Base-by-base conservation (phyloP, 2,329 filamentous ascomycete species). In the Sclerotinia glacialis region DNA sequence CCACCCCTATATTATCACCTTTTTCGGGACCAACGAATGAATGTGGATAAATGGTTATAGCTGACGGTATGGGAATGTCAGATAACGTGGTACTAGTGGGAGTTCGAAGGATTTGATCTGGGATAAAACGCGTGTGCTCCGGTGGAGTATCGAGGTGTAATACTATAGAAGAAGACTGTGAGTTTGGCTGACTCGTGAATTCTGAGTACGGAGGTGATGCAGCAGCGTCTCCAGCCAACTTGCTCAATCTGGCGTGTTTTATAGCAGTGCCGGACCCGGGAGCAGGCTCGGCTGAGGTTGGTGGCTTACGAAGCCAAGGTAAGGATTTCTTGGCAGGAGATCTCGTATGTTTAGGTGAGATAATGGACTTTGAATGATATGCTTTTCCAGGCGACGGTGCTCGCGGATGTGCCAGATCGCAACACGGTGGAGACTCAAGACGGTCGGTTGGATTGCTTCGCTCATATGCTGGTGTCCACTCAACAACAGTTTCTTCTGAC, bases 241-340 rank as follows among this genome's bases (percentile, higher is more conserved):
- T 60, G 37, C n/a, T 26, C 23, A 42, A 23, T 44, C 44, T 37
- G 12, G 23, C 26, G 23, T 49, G 26, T 37, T 31, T 52, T 31
- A n/a, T 31, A 2, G 18, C 18, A 23, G 12, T 28, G 26, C 26
- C 54, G 5, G 31, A 11, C 9, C 42, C 12, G 11, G 64, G 65
- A 46, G 69, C 26, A 11, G 60, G 9, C 54, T 67, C 66, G 26
- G 67, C 63, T 56, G 67, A 67, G 14, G 63, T 23, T 40, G 69
- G 67, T 9, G 58, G 53, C 58, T 71, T 74, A 23, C 71, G 69
- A 47, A 76, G 68, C 74, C 74, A 75, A 37, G 71, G 74, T 53
- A 74, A 67, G 31, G 71, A 68, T 40, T 69, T 70, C 56, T 67
- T 75, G 0, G 62, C 61, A 8, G 67, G n/a, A 14, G 68, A 47